Base-by-base conservation (phyloP, 2,329 filamentous ascomycete genomes). In the Pyrenophora seminiperda region DNA sequence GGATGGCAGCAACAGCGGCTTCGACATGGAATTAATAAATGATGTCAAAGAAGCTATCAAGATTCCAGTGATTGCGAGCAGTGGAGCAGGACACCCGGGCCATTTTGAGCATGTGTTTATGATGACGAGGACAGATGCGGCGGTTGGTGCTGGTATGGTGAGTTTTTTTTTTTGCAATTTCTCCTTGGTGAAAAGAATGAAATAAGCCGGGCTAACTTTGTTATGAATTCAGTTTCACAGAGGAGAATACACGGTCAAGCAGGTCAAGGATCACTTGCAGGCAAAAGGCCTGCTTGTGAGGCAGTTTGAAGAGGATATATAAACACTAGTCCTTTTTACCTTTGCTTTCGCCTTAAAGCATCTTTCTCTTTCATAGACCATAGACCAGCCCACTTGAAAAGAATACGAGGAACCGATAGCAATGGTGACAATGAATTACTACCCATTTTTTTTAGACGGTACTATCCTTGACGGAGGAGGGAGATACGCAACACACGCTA, bases 41-140 rank as follows among this genome's bases (percentile, higher is more conserved):
- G 89, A 92, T 70, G 93, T 97, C 52, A 99, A 99, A 77, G 78
- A 71, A n/a, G 85, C 89, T 14, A 83, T 96, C 57, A 88, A 82
- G 68, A 97, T 99, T 59, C 94, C 94, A 5, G 94, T 99, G 41
- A 96, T 99, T 75, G 92, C 94, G 11, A 94, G 89, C 20, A 96
- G 90, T 70, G 94, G 94, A 32, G 94, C 94, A 2, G 94, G 94
- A 1, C 86, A 88, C 62, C 93, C 94, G 2, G 83, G 71, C 0
- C 94, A 99, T 75, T 99, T 99, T 70, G 82, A 85, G 42, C 89
- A 97, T 70, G 94, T 97, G 1, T 99, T 99, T 73, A 79, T 83
- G 48, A 79, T 89, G 76, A 97, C 94, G 7, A 80, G 81, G 13
- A 93, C 93, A 3, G 94, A 99, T 79, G 94, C 94, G 41, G 94